Evolutionary conservation across 2,329 filamentous ascomycete genomes (phyloP).

Genomic region (Coniella lustricola): DNA sequence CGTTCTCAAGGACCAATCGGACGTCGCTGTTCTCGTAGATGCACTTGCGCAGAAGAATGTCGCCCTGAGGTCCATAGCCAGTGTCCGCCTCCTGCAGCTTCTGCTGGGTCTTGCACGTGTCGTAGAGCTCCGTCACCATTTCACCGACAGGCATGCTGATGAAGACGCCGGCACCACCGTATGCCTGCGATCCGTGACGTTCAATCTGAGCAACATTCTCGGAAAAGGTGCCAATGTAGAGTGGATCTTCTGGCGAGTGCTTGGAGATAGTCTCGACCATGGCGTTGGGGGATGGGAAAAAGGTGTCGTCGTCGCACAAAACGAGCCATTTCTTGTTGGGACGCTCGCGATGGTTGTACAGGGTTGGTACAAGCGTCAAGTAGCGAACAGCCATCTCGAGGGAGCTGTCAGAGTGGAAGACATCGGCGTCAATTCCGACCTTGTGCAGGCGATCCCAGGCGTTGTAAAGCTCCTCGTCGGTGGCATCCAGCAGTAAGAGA

Average conservation of each 20-base stretch:
- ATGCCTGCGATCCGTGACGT: constrained; percentile 56
- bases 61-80: constrained; percentile 53
- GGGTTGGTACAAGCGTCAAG: constrained; percentile 45
- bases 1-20: constrained; percentile 48
- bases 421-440: constrained; percentile 50
- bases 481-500: constrained; percentile 46
- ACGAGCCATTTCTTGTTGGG: constrained; percentile 51
- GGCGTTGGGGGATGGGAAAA: constrained; percentile 52
- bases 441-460: constrained; percentile 38
- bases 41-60: constrained; percentile 56
- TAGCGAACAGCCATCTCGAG: constrained; percentile 54
- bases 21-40: constrained; percentile 57
- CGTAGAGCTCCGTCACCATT: constrained; percentile 24
- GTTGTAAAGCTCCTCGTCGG: constrained; percentile 42
- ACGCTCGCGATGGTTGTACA: constrained; percentile 46
- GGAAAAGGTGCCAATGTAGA: constrained; percentile 56
- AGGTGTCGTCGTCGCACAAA: constrained; percentile 59
- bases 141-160: constrained; percentile 41
- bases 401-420: constrained; percentile 45
- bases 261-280: constrained; percentile 44
- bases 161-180: constrained; percentile 58
- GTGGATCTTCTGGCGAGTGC: constrained; percentile 43
- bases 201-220: constrained; percentile 55
- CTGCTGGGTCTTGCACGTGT: constrained; percentile 33
- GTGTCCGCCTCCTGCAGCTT: constrained; percentile 49